Base-by-base conservation (phyloP, 257 asterid genomes). In the Paulownia fortunei region DNA sequence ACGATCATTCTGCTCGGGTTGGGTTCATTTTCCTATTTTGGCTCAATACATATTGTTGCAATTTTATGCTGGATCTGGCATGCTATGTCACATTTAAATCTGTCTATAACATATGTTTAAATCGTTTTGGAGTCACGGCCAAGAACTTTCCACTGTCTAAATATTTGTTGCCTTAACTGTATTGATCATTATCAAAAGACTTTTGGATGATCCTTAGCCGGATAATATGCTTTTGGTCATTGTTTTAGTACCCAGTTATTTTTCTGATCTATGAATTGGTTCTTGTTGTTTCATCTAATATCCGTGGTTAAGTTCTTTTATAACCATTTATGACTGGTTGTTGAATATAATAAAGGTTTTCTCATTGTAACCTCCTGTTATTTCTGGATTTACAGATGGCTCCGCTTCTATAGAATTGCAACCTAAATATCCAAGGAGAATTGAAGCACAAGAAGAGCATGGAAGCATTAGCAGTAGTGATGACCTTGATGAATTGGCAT, bases 401-500 rank as follows among this genome's bases (percentile, higher is more conserved):
- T 95, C 95, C 16, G 96, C 88, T 49, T 91, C 92, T 80, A 88
- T 96, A 78, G 98, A 94, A 80, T 80, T 96, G 74, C 92, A 81
- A 67, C 98, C 97, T 41, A 96, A 96, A 84, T 96, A 96, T 81
- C 92, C 93, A 1, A 87, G 86, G 69, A 87, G 90, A 86, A 86
- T 81, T 66, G 92, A 81, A 65, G 75, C 85, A 51, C 88, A 51
- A 7, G 95, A 83, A 60, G 96, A 86, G 77, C 91, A 86, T 80
- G 94, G 89, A 84, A 90, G 97, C 87, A 76, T 89, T 72, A 89
- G 92, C 82, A 88, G 98, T 76, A 84, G 92, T 71, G 95, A 92
- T 44, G 97, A 96, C 76, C 68, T 82, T 59, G 97, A 93, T 84
- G 97, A 89, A 44, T 64, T 82, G 73, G 76, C 88, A 47, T 86